These are phyloP conservation scores for Kalmanozyma brasiliensis DNA, from an alignment of 1,284 basidiomycete genomes.

Conservation along the genomic window DNA sequence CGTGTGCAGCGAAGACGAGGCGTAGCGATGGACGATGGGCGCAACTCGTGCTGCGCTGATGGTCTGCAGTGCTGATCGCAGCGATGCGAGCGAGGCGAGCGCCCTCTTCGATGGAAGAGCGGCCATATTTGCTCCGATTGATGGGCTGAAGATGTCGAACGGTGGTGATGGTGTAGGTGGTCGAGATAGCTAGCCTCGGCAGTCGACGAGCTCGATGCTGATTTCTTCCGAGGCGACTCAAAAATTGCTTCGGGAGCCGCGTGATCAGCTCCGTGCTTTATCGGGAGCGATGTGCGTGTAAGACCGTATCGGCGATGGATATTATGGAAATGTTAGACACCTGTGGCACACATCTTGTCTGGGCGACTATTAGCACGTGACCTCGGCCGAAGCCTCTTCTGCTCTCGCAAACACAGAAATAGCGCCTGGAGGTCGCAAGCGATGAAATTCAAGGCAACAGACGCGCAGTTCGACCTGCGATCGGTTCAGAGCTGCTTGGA, in stretches of 20 bases:
- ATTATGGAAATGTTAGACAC: neutral
- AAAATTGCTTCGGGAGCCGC: no score
- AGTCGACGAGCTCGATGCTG: no score
- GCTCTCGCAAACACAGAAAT: neutral
- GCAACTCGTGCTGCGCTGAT: conserved; percentile 27
- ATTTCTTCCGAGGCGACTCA: conserved; percentile 17
- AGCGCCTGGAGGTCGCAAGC: neutral
- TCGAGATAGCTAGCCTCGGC: no score
- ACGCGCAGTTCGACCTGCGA: neutral
- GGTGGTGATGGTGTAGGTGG: no score
- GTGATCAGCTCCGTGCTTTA: neutral
- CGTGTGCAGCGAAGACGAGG: conserved; percentile 30
- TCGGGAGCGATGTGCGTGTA: neutral
- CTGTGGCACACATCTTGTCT: neutral
- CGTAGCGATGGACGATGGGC: conserved; percentile 7
- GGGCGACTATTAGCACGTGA: conserved; percentile 13
- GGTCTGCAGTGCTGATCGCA: conserved; percentile 30
- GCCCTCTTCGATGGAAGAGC: conserved; percentile 25
- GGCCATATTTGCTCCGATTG: conserved; percentile 9
- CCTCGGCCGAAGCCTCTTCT: conserved; percentile 17
- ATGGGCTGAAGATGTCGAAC: neutral
- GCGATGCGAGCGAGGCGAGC: conserved; percentile 27
- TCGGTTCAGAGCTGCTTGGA: neutral
- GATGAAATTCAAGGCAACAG: neutral
- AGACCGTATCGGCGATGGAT: conserved; percentile 4